Percentiles rank a stretch among this genome's conserved stretches.
These are phyloP conservation scores for Capronia epimyces DNA, from an alignment of 2,329 filamentous ascomycete species.

Conservation along the genomic window DNA sequence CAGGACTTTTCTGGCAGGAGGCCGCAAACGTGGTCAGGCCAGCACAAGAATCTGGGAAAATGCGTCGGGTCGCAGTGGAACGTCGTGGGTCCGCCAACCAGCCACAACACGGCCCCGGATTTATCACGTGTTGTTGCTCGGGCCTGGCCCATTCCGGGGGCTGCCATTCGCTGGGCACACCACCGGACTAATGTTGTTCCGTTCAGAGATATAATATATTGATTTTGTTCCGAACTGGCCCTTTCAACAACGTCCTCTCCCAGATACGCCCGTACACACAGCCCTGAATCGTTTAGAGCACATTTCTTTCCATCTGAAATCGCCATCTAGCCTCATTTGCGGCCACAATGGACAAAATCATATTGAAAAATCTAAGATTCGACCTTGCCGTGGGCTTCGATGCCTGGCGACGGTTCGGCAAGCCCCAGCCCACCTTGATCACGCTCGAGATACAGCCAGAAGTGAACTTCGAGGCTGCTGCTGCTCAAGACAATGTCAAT, in stretches of 20 bases:
- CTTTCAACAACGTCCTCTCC: no score
- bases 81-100: not conserved
- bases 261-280: no score
- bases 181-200: not conserved
- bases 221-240: not conserved
- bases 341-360: slow-evolving; percentile 25
- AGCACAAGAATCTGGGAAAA: not conserved
- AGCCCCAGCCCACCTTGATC: slow-evolving; percentile 43
- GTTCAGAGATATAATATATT: not conserved
- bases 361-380: slow-evolving; percentile 41
- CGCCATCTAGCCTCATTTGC: no score
- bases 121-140: slow-evolving; percentile 5
- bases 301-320: no score
- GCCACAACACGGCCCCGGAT: slow-evolving; percentile 11
- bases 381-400: slow-evolving; percentile 42
- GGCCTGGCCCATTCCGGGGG: not conserved
- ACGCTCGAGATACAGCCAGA: slow-evolving; percentile 42
- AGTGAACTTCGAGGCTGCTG: slow-evolving; percentile 37
- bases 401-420: slow-evolving; percentile 43
- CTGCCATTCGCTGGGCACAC: not conserved
- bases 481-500: slow-evolving; percentile 41
- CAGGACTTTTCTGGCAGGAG: not conserved
- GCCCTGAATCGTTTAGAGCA: no score
- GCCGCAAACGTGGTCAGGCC: not conserved
- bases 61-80: not conserved